A percentile compares a stretch with the other conserved stretches of the same genome.
Evolutionary conservation across 2,329 filamentous ascomycete species (phyloP).

Genomic region (Thielaviopsis ethacetica): DNA sequence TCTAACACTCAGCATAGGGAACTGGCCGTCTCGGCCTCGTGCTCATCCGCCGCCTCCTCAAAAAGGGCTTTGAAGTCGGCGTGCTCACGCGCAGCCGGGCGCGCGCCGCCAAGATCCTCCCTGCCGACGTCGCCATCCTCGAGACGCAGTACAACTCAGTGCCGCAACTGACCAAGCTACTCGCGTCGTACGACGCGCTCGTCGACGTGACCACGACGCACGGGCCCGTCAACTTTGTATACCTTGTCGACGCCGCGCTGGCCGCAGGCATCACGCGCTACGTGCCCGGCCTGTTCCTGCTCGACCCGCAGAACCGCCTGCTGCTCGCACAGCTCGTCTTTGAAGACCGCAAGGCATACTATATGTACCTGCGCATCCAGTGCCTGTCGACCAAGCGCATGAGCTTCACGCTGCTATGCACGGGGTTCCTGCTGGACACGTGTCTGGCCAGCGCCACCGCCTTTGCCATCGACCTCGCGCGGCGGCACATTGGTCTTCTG

Average conservation of each 20-base stretch:
- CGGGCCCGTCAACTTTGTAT: background rate
- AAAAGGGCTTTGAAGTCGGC: background rate
- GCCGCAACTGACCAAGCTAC: background rate
- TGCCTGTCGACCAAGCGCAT: background rate
- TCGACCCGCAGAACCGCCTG: background rate
- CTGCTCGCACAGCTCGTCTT: background rate
- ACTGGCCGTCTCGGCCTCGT: background rate
- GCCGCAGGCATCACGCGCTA: constrained; percentile 1
- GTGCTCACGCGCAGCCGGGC: background rate
- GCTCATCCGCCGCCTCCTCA: background rate
- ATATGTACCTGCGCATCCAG: background rate
- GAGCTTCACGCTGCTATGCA: background rate
- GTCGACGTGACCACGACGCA: background rate
- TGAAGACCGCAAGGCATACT: background rate
- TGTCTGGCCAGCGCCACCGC: background rate
- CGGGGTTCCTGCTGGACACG: background rate
- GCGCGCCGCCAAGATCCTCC: background rate
- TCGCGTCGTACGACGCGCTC: background rate
- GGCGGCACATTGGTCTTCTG: background rate
- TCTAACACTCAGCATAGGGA: background rate
- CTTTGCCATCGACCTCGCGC: background rate
- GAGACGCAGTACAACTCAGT: constrained; percentile 2
- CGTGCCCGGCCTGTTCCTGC: background rate
- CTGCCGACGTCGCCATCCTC: background rate
- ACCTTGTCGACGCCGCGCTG: background rate